Evolutionary conservation across 148 eudicot genomes (phyloP).

Genomic region (Cornus controversa): DNA sequence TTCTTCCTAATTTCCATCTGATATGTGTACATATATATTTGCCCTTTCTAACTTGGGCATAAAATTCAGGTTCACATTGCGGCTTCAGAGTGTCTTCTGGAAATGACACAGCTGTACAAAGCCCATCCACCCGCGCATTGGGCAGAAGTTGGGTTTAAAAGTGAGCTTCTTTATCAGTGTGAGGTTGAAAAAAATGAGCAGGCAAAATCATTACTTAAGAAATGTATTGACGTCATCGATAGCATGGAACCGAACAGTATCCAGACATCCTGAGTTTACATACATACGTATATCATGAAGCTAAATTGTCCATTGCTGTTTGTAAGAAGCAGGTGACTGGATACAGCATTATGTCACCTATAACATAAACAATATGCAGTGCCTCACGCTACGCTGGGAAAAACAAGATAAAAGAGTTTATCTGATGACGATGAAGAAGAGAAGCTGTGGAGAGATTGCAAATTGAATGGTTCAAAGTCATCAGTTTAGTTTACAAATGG

Average conservation of each 20-base stretch:
- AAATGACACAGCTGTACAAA: slow-evolving; percentile 44
- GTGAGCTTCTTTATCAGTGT: slow-evolving; percentile 48
- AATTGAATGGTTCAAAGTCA: neutral
- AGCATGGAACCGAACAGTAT: slow-evolving; percentile 22
- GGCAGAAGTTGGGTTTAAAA: slow-evolving; percentile 43
- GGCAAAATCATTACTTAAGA: slow-evolving; percentile 72
- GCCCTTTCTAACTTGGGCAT: neutral
- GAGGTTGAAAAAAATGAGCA: slow-evolving; percentile 74
- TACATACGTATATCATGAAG: neutral
- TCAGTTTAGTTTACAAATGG: neutral
- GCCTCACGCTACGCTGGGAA: neutral
- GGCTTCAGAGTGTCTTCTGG: slow-evolving; percentile 77
- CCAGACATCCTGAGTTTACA: neutral
- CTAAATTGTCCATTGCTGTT: neutral
- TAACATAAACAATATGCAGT: too few relatives aligned
- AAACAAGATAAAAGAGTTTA: neutral
- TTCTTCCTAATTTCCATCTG: neutral
- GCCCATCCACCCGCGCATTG: slow-evolving; percentile 31
- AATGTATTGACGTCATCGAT: slow-evolving; percentile 56
- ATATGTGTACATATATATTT: too few relatives aligned
- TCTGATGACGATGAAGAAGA: neutral
- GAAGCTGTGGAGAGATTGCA: neutral
- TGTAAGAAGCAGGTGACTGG: neutral
- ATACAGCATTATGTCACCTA: too few relatives aligned
- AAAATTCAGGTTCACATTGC: slow-evolving; percentile 64